Conservation (phyloP, 169 alveolate species). For the Plasmodium gallinaceum region DNA sequence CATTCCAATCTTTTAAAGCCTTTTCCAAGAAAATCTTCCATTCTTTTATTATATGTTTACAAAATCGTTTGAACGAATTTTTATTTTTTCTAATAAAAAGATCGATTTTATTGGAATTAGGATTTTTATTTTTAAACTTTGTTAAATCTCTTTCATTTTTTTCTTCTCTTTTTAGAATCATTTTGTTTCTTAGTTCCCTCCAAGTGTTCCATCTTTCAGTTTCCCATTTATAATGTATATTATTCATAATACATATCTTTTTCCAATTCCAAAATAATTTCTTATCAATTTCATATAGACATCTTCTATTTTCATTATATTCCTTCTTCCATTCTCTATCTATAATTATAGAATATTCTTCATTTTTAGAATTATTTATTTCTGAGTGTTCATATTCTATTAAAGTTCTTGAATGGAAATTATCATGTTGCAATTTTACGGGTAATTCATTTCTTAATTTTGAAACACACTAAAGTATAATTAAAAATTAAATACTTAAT, state of each 20-base stretch:
- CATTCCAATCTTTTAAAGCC: constrained; percentile 6
- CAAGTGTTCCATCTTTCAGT: constrained; percentile 9
- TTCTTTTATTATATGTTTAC: neutral
- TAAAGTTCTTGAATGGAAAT: too few species aligned
- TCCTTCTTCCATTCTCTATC: constrained; percentile 16
- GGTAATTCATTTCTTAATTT: too few species aligned
- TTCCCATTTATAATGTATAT: constrained; percentile 8
- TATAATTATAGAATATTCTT: neutral
- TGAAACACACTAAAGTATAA: too few species aligned
- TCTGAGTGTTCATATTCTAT: too few species aligned
- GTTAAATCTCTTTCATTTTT: constrained; percentile 6
- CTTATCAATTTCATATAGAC: constrained; percentile 1
- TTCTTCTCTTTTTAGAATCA: neutral
- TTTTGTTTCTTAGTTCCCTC: neutral
- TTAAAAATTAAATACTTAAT: too few species aligned
- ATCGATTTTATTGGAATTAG: neutral
- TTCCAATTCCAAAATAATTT: constrained; percentile 26
- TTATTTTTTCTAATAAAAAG: neutral
- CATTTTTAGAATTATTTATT: too few species aligned
- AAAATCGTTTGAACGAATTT: neutral
- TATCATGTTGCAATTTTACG: too few species aligned
- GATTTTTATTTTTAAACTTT: constrained; percentile 5
- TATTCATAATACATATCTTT: constrained; percentile 9
- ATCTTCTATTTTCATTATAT: neutral
- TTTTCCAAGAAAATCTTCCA: neutral